A percentile compares a stretch with the other conserved stretches of the same genome.
These are phyloP conservation scores for Pontederia crassipes DNA, from an alignment of 176 grass and related monocot species.

Conservation along the genomic window DNA sequence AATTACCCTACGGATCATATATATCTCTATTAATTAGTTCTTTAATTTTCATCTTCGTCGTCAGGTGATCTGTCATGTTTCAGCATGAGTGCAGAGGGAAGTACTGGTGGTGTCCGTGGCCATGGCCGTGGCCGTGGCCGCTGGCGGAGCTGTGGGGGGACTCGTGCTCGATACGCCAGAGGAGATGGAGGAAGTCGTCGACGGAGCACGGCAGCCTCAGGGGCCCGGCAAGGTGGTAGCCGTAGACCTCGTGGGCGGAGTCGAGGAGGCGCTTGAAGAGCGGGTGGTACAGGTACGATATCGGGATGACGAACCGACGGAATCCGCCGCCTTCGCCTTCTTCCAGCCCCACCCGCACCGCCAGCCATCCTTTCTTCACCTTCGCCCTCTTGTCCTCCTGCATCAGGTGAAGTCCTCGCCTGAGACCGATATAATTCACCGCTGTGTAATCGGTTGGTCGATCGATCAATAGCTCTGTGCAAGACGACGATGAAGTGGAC, in stretches of 20 bases:
- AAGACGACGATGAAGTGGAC: too few species aligned
- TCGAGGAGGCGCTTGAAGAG: constrained; percentile 57
- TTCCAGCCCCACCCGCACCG: constrained; percentile 58
- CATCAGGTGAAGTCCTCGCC: not conserved
- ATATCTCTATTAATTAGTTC: too few species aligned
- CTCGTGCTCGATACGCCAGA: constrained; percentile 51
- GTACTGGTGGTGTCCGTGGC: constrained; percentile 17
- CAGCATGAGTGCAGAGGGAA: constrained; percentile 46
- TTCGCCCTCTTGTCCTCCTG: constrained; percentile 61
- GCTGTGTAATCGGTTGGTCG: too few species aligned
- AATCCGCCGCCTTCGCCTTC: constrained; percentile 28
- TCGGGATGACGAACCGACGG: constrained; percentile 71
- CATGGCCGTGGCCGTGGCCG: not conserved
- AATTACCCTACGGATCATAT: too few species aligned
- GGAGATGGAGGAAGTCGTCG: constrained; percentile 79
- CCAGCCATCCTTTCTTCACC: constrained; percentile 93
- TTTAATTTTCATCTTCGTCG: too few species aligned
- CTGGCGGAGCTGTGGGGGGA: constrained; percentile 24
- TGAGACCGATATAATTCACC: too few species aligned
- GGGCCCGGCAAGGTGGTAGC: constrained; percentile 52
- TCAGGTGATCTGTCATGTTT: not conserved
- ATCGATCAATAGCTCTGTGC: too few species aligned
- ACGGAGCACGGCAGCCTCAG: constrained; percentile 73
- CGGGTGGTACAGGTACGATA: constrained; percentile 85
- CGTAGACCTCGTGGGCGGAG: constrained; percentile 62